Evolutionary conservation across 1,139 yeast species (phyloP), one percentile per base, ranked within the genome.

Genomic region (Kluyveromyces marxianus): DNA sequence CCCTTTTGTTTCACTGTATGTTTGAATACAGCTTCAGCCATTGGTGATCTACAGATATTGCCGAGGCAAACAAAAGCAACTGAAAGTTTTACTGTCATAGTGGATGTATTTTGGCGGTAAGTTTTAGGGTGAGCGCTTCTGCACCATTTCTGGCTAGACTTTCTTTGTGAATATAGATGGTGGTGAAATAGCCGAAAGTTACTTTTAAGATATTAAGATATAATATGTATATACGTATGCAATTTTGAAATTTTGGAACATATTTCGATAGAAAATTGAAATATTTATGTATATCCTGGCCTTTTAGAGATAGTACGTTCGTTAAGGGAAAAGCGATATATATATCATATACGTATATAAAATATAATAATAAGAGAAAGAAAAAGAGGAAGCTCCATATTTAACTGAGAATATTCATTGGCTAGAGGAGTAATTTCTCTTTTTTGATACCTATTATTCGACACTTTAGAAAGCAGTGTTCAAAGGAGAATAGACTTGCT

Each of bases 41-140:
- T 90, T 7, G 97, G 97, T 1, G 97, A 89, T 45, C 97, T 92
- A 61, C 98, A 90, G 39, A 89, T 88, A 66, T 90, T 90, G 2
- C 97, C 97, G 25, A 89, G 71, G 61, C 97, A 90, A 2, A 89
- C 94, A 62, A 90, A 90, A 0, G 95, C 95, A 34, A 88, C 92
- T 1, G 84, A 74, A 7, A 81, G 63, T 44, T 72, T 48, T 39
- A 44, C 44, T n/a, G 50, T 46, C 57, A 52, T 55, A n/a, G 6
- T 14, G 1, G 21, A 14, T 14, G 21, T 14, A 14, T 14, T 14
- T 14, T 14, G 21, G 21, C 21, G 21, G 21, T 14, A 14, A 14
- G 21, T 14, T 14, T 25, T 32, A 7, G 5, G 4, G 14, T 6
- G 25, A 6, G 14, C 3, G 38, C 25, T 21, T 34, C 7, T 14